Evolutionary conservation across 2,329 filamentous ascomycete genomes (phyloP).

Genomic region (Venturia pyrina): DNA sequence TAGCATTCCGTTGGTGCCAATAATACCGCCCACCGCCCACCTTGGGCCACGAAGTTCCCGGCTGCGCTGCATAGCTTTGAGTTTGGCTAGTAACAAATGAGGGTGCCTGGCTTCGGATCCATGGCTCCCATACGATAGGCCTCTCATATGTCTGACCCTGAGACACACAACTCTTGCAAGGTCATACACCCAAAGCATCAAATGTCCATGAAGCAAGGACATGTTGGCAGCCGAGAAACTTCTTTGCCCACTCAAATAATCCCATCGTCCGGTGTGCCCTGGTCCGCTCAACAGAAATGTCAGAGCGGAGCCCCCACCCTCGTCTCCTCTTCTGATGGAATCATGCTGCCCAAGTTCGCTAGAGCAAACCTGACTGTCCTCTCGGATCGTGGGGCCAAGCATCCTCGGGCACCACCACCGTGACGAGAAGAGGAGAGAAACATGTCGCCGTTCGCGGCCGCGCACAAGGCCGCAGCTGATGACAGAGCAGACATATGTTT

Average conservation of each 20-base stretch:
- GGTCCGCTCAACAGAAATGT: conserved; percentile 1
- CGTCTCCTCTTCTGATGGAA: conserved; percentile 3
- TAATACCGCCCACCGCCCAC: neutral
- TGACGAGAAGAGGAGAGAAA: neutral
- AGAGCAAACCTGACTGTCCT: neutral
- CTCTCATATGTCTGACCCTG: neutral
- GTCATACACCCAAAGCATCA: neutral
- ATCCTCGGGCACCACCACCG: neutral
- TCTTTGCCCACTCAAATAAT: neutral
- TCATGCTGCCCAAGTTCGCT: neutral
- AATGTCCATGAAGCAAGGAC: conserved; percentile 1
- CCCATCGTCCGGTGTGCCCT: neutral
- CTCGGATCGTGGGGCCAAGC: neutral
- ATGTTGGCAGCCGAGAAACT: neutral
- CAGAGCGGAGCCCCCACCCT: neutral
- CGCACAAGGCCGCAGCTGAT: neutral
- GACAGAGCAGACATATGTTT: neutral
- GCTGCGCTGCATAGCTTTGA: neutral
- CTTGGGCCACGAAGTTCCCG: neutral
- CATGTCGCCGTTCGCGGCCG: neutral
- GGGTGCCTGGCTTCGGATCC: neutral
- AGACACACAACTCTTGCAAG: neutral
- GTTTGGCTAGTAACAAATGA: neutral
- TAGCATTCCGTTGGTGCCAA: conserved; percentile 3
- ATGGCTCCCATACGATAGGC: neutral